Base-by-base conservation (phyloP, 1,284 basidiomycete species). In the Pseudozyma sp. region DNA sequence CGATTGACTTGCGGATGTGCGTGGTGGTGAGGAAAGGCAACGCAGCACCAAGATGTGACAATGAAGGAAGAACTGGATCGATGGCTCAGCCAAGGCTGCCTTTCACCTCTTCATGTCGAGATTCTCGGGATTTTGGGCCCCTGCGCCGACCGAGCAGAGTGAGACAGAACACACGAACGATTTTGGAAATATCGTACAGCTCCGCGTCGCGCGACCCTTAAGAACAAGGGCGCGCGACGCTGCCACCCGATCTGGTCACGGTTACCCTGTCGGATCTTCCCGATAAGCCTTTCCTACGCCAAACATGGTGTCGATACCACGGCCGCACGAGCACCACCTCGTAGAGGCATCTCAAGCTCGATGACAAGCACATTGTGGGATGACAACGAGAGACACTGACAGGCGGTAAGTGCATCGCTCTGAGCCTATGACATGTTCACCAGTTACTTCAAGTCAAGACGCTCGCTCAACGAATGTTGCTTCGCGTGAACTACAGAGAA, bases 191-290 rank as follows among this genome's bases (percentile, higher is more conserved):
- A 9, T 31, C n/a, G 17, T 17, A 52, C 48, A 44, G 40, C 54
- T 52, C 19, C 61, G 56, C 61, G 54, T 57, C 62, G 62, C 62
- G 62, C 50, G 62, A 57, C 54, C 30, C 37, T 46, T 16, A 29
- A 40, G 29, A 24, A 24, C 24, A 24, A 24, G 24, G 24, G 24
- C 24, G 24, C 24, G 24, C 24, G 24, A 24, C 24, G 24, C 24
- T 24, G 24, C 24, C 24, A 24, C 24, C 24, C 24, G 24, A 24
- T 24, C 24, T 4, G 24, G 4, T 24, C 24, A 24, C 24, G 24
- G 24, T 24, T 24, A 24, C 24, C 24, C 24, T 24, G 24, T 24
- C 24, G 24, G 4, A 24, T 24, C 24, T 24, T 24, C 24, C 24
- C 24, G 24, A 24, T 24, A 24, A 24, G 24, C 24, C 24, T 24